Conservation (phyloP, 352 stramenopile species). For the Hyphochytrium catenoides region DNA sequence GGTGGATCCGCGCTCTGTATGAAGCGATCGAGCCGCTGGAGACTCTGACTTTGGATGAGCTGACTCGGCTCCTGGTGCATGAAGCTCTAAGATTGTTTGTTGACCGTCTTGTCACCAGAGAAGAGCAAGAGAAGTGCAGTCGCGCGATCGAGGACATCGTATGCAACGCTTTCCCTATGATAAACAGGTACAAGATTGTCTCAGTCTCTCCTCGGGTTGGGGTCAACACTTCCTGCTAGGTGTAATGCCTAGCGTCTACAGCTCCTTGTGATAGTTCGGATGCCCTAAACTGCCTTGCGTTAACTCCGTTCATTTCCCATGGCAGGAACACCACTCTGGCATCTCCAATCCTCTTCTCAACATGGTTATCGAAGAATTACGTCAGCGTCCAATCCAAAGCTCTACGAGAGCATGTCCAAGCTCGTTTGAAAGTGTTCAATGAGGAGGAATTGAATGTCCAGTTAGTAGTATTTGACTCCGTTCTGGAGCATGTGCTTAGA, state of each 20-base stretch:
- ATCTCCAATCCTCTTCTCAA: constrained; percentile 92
- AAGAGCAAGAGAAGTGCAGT: constrained; percentile 91
- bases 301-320: too few relatives aligned
- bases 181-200: too few relatives aligned
- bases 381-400: constrained; percentile 68
- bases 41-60: constrained; percentile 77
- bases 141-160: constrained; percentile 54
- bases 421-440: constrained; percentile 93
- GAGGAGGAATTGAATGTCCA: constrained; percentile 99
- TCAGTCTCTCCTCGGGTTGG: constrained; percentile 35
- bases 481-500: constrained; percentile 94
- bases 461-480: constrained; percentile 98
- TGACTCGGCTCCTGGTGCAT: constrained; percentile 94
- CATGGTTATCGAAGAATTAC: constrained; percentile 96
- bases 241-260: too few relatives aligned
- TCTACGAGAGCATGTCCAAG: constrained; percentile 87
- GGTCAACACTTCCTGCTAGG: too few relatives aligned
- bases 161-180: constrained; percentile 52
- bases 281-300: too few relatives aligned
- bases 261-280: too few relatives aligned
- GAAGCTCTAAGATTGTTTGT: constrained; percentile 96
- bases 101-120: constrained; percentile 88
- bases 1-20: constrained; percentile 97
- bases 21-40: constrained; percentile 88
- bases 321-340: too few relatives aligned